Base-by-base conservation (phyloP, 2,329 filamentous ascomycete genomes). In the Colletotrichum tabaci region DNA sequence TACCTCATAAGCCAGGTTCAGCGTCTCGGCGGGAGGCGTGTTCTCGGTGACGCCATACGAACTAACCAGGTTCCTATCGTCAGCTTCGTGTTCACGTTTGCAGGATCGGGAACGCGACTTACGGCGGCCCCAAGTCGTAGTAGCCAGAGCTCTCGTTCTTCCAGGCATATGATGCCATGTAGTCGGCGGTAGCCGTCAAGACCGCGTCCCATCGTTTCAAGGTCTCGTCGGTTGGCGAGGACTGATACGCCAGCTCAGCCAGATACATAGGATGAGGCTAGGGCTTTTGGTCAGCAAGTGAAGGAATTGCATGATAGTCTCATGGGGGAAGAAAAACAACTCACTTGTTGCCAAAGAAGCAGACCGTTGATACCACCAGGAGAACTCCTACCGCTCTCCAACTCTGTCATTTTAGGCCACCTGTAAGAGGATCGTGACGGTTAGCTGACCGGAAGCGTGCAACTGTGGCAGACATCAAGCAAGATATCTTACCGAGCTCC, bases 361-460 rank as follows among this genome's bases (percentile, higher is more conserved):
- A 91, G 79, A 7, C 85, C 86, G 75, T 91, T 91, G 75, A 91
- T 90, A 68, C 88, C 86, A 1, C 89, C 89, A 0, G 89, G 77
- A 0, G 76, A 76, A 16, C 76, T 78, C 10, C 68, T 63, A 0
- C 76, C 76, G 0, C 74, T 77, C 0, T 72, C 57, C 0, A 74
- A 60, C 10, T 90, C 88, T 12, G 84, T 88, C 88, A 90, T 90
- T 75, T 90, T 88, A 61, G 75, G 86, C 86, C 76, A 83, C 61
- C 79, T 71, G 3, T 0, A 0, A 12, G 2, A 1, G 9, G 30
- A 35, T 35, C 7, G 30, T 9, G 30, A 35, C 8, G 30, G 23
- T 71, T 6, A 70, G 49, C 15, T 35, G 8, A 40, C n/a, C 4
- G 4, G 10, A 26, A 26, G 10, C 21, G 4, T 13, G 7, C 30